Base-by-base conservation (phyloP, 306 rosid species). In the Myrica gale region DNA sequence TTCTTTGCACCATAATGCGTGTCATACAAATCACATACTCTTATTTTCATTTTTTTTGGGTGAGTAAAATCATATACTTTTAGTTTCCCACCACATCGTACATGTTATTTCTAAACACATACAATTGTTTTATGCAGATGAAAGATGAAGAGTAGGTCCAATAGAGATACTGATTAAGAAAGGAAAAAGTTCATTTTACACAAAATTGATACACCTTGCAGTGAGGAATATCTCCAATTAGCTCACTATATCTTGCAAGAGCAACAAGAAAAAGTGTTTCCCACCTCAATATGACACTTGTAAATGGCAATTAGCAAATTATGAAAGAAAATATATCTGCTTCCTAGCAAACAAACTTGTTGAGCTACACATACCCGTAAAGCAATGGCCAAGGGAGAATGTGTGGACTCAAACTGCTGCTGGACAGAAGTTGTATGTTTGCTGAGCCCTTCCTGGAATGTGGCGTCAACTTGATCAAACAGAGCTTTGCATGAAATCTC, bases 321-420 rank as follows among this genome's bases (percentile, higher is more conserved):
- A 60, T 19, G 60, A 10, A 66, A 58, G 42, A 51, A 68, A 17
- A 47, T 23, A 44, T 57, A 15, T 69, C 55, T 77, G 60, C 52
- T 81, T 76, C 56, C 66, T 71, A 74, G 72, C 70, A 56, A 81
- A 77, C 52, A 52, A 65, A 69, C 44, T 11, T 46, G 54, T 50
- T 37, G 48, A 41, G 50, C 16, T 19, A 72, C 39, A 82, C 87
- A 70, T 87, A 90, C 95, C 91, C 87, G 84, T 77, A 90, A 81
- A 55, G 92, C 84, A 79, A 77, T 71, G 78, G 84, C 88, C 65
- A 90, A 75, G 7, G 92, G 90, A 79, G 95, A 85, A 75, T 90
- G 89, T 48, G 89, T 54, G 55, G 95, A 86, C 74, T 90, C 91
- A 77, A 76, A 85, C 80, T 90, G 95, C 88, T 87, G 91, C 68